Evolutionary conservation across 2,329 filamentous ascomycete genomes (phyloP), one percentile per base, ranked within the genome.

Genomic region (Colletotrichum sp.): DNA sequence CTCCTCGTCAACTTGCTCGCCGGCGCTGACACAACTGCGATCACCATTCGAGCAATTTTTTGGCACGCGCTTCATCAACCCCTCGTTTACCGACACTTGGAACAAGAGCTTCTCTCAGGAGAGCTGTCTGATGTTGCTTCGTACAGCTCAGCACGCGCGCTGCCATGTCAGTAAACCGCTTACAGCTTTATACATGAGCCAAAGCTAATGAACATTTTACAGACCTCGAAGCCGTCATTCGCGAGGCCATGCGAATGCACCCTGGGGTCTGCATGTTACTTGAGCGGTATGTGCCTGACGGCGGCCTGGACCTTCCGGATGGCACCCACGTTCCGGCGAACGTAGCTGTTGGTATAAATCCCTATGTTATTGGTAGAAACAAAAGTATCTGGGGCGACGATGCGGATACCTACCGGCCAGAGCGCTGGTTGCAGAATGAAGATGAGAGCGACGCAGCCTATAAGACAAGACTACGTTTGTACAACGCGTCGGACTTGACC

Each of bases 241-340:
- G 86, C n/a, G 90, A 92, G 79, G 84, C 86, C 1, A 81, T 88
- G 77, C 85, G 89, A 3, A 80, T 90, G 13, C 87, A 90, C 76
- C 88, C 89, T 2, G 84, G 83, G 3, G 82, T 90, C 4, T 86
- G 84, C 16, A 84, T 90, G 77, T 79, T 86, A 7, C 82, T 91
- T 12, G 88, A 90, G 79, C 87, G 90, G 1, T 79, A 87, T 26
- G 89, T 90, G 0, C 89, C 89, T 1, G 64, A 78, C 0, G 80
- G 78, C 7, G 86, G 87, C 1, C 78, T 86, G 12, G 79, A 76
- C 0, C 81, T 87, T 5, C 82, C 84, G 3, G 81, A 85, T 63
- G 84, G 85, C 6, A 79, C 78, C 5, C 78, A 81, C 34, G 78
- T 87, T 5, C 83, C 85, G 0, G 79, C 78, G 1, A 85, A 85